Evolutionary conservation across 306 rosid genomes (phyloP), one percentile per base, ranked within the genome.

Genomic region (Pyrus pyrifolia): DNA sequence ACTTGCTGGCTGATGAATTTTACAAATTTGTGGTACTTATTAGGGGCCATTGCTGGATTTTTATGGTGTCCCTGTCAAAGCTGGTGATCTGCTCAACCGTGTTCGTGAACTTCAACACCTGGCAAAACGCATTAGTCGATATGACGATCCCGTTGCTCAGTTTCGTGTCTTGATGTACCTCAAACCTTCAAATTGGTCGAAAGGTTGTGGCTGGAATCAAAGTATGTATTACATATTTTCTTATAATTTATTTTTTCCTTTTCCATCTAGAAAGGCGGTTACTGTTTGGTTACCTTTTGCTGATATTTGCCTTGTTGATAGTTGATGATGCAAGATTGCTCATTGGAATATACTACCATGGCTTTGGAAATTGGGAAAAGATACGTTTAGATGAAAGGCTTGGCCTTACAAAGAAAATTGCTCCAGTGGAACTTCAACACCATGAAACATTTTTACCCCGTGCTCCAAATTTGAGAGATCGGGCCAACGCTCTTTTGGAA

Each of bases 131-230:
- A 96, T 96, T 62, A 86, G 88, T 81, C 93, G 97, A 31, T 96
- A 92, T 85, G 97, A 93, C 58, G 89, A 96, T 84, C 99, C 99
- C 60, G 81, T 96, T 83, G 87, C 89, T 49, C 99, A 96, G 76
- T 93, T 96, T 64, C 99, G 97, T 65, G 97, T 86, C 70, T 81
- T 96, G 79, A 83, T 79, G 8, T 86, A 89, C 82, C 93, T 96
- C 73, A 96, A 96, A 72, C 99, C 98, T 85, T 83, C 99, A 80
- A 96, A 91, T 80, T 96, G 99, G 99, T 93, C 99, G 9, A 96
- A 96, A 87, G 99, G 99, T 71, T 96, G 99, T 76, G 99, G 99
- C 70, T 96, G 99, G 99, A 96, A 96, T 89, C 98, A 89, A 79
- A 80, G 99, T 96, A 96, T 60, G 99, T 88, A 44, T 75, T 79